These are phyloP conservation scores for Ceriops tagal DNA, from an alignment of 345 rosid genomes.

Conservation along the genomic window DNA sequence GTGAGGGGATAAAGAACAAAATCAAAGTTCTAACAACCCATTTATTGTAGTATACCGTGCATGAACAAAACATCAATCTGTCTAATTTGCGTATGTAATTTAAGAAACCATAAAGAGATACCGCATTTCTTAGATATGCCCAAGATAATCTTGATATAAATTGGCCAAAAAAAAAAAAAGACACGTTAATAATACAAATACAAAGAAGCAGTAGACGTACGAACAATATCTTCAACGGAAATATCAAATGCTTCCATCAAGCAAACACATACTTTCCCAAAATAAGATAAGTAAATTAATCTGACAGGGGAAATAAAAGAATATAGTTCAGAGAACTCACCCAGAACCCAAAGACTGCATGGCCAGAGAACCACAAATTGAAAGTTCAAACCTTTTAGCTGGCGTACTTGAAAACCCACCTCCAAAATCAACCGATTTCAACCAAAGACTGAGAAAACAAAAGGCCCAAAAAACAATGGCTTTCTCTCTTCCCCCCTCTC, in stretches of 20 bases:
- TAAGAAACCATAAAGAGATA: background rate
- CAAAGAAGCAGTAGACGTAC: too few relatives aligned
- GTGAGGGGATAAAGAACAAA: slow-evolving; percentile 20
- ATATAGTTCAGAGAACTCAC: slow-evolving; percentile 30
- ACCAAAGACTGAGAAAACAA: slow-evolving; percentile 18
- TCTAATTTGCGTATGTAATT: slow-evolving; percentile 22
- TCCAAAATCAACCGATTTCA: slow-evolving; percentile 30
- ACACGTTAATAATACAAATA: too few relatives aligned
- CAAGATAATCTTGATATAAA: background rate
- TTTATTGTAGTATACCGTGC: slow-evolving; percentile 29
- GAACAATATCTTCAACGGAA: too few relatives aligned
- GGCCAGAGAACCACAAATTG: slow-evolving; percentile 26
- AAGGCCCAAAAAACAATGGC: slow-evolving; percentile 1
- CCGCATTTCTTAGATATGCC: background rate
- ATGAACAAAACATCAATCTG: slow-evolving; percentile 26
- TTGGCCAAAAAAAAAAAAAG: too few relatives aligned
- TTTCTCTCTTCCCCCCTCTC: background rate
- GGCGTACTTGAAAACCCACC: slow-evolving; percentile 25
- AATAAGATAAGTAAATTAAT: slow-evolving; percentile 3
- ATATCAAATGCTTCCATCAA: background rate
- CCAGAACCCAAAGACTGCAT: slow-evolving; percentile 39
- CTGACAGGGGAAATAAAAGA: background rate
- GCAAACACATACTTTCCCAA: background rate
- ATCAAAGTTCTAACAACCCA: slow-evolving; percentile 13
- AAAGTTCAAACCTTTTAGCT: slow-evolving; percentile 16